Percentiles rank a stretch among this genome's conserved stretches.
Conservation (phyloP, 169 alveolate species). For the Besnoitia besnoiti region DNA sequence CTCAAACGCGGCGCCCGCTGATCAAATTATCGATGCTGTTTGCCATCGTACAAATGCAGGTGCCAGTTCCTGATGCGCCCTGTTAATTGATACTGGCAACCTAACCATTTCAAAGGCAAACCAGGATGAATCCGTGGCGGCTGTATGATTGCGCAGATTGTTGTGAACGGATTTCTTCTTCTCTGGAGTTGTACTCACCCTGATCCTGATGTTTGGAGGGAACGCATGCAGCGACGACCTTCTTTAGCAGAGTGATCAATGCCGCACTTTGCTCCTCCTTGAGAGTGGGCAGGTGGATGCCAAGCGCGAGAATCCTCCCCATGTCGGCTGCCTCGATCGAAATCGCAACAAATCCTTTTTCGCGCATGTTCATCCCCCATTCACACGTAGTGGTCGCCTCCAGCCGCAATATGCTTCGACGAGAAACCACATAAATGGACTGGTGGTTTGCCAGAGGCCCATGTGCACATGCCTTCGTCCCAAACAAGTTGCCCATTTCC, state of each 20-base stretch:
- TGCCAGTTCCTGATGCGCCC: too few relatives aligned
- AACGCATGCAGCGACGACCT: neutral
- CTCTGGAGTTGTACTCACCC: too few relatives aligned
- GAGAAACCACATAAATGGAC: neutral
- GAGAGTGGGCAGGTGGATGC: neutral
- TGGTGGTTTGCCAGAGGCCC: constrained; percentile 20
- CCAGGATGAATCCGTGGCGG: too few relatives aligned
- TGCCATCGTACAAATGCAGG: too few relatives aligned
- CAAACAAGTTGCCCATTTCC: neutral
- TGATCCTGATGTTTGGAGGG: neutral
- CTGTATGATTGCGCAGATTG: too few relatives aligned
- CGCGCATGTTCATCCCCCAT: neutral
- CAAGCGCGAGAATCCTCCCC: neutral
- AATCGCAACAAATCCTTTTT: constrained; percentile 10
- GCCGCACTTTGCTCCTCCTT: neutral
- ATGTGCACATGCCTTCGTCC: neutral
- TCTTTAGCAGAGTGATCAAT: neutral
- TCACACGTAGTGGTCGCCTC: neutral
- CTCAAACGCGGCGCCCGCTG: too few relatives aligned
- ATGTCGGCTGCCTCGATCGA: neutral
- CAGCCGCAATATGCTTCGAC: neutral
- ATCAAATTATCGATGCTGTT: too few relatives aligned
- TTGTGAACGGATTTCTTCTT: too few relatives aligned
- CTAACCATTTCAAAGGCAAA: too few relatives aligned
- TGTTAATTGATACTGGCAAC: too few relatives aligned